Conservation (phyloP, 345 rosid species). For the Lenwebbia sp. region DNA sequence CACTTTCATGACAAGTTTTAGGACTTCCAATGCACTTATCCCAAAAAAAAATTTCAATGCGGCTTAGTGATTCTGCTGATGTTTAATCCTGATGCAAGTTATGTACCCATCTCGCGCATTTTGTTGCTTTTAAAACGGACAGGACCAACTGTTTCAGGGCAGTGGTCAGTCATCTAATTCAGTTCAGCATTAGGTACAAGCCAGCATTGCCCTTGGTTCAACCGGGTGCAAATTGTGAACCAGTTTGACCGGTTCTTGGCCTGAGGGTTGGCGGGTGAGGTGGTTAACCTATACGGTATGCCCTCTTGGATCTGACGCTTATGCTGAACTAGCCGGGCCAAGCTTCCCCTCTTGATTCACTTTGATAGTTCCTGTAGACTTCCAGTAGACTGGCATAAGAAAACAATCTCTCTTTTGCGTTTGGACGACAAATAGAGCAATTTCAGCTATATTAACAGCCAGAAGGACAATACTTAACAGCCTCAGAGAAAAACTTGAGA, state of each 20-base stretch:
- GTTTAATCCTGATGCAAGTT: not conserved
- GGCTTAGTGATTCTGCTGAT: not conserved
- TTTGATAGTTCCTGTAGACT: not conserved
- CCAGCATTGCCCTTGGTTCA: not conserved
- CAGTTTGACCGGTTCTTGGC: not conserved
- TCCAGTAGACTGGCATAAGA: not conserved
- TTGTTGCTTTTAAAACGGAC: not conserved
- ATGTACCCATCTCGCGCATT: not conserved
- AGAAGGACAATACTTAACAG: not conserved
- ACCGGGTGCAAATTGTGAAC: not conserved
- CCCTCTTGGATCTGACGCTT: not conserved
- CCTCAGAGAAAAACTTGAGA: not conserved
- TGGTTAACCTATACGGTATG: not conserved
- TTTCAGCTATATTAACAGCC: not conserved
- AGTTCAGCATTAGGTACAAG: not conserved
- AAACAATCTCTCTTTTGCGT: not conserved
- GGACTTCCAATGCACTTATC: too few species aligned
- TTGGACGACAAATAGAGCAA: not conserved
- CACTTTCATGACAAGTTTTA: too few species aligned
- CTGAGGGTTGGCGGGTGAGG: not conserved
- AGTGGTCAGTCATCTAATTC: not conserved
- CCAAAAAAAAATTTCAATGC: not conserved
- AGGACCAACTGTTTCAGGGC: not conserved
- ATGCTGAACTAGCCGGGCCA: not conserved
- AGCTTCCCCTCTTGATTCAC: not conserved